These are phyloP conservation scores for Thielaviopsis euricoi DNA, from an alignment of 2,329 filamentous ascomycete species.

Conservation along the genomic window DNA sequence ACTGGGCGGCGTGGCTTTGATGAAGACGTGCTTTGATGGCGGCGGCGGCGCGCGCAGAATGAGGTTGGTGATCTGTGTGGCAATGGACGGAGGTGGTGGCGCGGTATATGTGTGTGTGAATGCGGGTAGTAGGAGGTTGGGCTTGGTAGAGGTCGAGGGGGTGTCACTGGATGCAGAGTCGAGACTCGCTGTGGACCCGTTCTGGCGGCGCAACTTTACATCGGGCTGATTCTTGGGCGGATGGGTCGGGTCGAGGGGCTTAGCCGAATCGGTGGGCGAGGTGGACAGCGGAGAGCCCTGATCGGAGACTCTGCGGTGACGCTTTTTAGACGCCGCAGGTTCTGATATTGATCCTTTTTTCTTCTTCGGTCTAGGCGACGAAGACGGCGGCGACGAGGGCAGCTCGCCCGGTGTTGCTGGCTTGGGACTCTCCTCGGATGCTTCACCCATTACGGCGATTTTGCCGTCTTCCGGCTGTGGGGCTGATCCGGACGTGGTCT, in stretches of 20 bases:
- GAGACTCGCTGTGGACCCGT: background rate
- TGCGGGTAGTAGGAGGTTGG: slow-evolving; percentile 53
- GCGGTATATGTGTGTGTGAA: slow-evolving; percentile 52
- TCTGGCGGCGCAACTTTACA: background rate
- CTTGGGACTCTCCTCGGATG: slow-evolving; percentile 38
- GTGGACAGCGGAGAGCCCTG: slow-evolving; percentile 15
- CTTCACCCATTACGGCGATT: slow-evolving; percentile 40
- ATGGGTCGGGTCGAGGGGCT: slow-evolving; percentile 15
- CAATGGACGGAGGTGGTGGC: slow-evolving; percentile 50
- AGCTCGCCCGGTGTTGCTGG: slow-evolving; percentile 18
- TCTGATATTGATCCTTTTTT: background rate
- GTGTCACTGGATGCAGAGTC: slow-evolving; percentile 11
- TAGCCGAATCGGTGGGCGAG: slow-evolving; percentile 17
- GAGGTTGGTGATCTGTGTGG: slow-evolving; percentile 48
- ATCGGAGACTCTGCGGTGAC: background rate
- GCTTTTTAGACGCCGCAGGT: background rate
- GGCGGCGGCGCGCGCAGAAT: slow-evolving; percentile 38
- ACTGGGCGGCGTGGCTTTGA: slow-evolving; percentile 44
- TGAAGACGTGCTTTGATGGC: slow-evolving; percentile 53
- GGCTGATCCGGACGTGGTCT: slow-evolving; percentile 12
- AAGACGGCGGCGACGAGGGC: background rate
- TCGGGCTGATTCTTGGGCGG: slow-evolving; percentile 5
- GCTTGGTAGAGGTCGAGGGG: slow-evolving; percentile 18
- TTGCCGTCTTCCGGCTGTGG: slow-evolving; percentile 25
- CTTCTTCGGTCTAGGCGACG: background rate